Evolutionary conservation across 2,329 filamentous ascomycete species (phyloP).

Genomic region (Berkeleyomyces basicola): DNA sequence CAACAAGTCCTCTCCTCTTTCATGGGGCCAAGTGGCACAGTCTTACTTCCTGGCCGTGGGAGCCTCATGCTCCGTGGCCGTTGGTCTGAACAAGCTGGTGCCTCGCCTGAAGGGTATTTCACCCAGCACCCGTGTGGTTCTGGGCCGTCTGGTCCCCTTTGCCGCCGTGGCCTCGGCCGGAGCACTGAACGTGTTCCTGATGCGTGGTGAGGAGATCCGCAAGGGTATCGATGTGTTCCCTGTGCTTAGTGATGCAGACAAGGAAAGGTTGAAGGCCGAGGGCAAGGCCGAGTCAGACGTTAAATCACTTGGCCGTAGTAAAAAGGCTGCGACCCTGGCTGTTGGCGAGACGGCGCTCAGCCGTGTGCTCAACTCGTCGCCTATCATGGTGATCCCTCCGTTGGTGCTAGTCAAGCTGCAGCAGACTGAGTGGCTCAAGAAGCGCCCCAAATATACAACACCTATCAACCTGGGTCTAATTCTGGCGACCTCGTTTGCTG

Average conservation of each 20-base stretch:
- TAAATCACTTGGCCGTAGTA: conserved; percentile 65
- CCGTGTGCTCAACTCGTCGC: conserved; percentile 81
- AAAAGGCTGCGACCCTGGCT: conserved; percentile 72
- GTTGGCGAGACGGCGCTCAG: conserved; percentile 87
- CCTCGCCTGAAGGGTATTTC: conserved; percentile 64
- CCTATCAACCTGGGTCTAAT: conserved; percentile 82
- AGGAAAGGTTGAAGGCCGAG: conserved; percentile 36
- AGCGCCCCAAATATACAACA: conserved; percentile 51
- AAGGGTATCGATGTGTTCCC: conserved; percentile 87
- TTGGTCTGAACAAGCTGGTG: conserved; percentile 80
- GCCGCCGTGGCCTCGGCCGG: conserved; percentile 86
- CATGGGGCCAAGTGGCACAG: conserved; percentile 62
- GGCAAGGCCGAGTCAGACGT: conserved; percentile 48
- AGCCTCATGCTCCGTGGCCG: conserved; percentile 82
- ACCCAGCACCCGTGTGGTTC: conserved; percentile 56
- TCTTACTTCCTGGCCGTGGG: conserved; percentile 86
- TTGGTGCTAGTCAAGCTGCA: conserved; percentile 74
- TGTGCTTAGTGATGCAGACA: conserved; percentile 54
- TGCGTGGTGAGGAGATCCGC: conserved; percentile 92
- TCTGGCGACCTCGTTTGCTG: conserved; percentile 70
- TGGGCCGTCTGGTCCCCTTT: conserved; percentile 84
- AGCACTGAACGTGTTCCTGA: conserved; percentile 88
- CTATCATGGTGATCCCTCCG: conserved; percentile 92
- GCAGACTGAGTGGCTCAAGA: conserved; percentile 64
- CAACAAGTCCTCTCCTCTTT: conserved; percentile 89